Conservation (phyloP, 768 basidiomycete genomes). For the Russula sp. region DNA sequence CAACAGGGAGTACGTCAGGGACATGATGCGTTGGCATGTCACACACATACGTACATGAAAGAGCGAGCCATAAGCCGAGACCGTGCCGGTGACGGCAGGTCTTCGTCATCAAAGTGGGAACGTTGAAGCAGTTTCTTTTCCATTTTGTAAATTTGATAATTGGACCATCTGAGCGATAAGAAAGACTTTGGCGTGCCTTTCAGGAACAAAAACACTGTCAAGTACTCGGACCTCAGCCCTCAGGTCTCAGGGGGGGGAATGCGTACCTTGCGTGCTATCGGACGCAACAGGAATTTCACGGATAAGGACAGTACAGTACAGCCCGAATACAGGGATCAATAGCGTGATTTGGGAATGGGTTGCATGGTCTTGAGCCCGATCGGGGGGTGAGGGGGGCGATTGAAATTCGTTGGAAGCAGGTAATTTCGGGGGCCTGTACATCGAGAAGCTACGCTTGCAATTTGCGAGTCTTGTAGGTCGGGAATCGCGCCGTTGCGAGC, state of each 20-base stretch:
- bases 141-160: neutral
- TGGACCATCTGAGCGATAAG: neutral
- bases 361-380: neutral
- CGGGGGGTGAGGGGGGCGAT: neutral
- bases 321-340: too few species aligned
- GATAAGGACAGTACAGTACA: neutral
- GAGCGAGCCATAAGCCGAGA: neutral
- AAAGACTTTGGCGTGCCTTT: constrained; percentile 3
- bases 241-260: neutral
- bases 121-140: neutral
- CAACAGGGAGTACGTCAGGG: neutral
- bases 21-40: neutral
- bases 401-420: neutral
- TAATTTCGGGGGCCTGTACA: neutral
- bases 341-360: neutral
- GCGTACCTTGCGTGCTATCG: neutral
- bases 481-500: neutral
- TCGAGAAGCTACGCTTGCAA: neutral
- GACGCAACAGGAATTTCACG: neutral
- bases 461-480: neutral
- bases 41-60: neutral
- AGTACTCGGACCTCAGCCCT: neutral
- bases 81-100: neutral
- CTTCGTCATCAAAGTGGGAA: neutral
- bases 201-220: neutral